These are phyloP conservation scores for Ascoidea tarda DNA, from an alignment of 805 yeast species.

Conservation along the genomic window DNA sequence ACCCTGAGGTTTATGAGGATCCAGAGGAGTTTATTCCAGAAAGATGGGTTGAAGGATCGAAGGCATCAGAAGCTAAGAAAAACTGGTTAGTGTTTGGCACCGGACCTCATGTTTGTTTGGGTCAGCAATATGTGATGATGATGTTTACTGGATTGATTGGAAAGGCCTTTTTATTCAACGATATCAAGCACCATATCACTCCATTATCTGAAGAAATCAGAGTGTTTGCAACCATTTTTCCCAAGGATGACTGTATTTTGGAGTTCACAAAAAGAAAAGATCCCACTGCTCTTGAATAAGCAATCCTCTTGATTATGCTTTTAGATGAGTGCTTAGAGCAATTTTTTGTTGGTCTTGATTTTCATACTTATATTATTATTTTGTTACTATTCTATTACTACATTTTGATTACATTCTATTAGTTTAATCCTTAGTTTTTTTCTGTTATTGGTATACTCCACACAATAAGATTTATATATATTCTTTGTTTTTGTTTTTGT, in stretches of 20 bases:
- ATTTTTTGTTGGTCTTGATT: no score
- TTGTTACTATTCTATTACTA: no score
- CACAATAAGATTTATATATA: no score
- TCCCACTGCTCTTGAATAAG: slow-evolving; percentile 19
- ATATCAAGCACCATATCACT: slow-evolving; percentile 74
- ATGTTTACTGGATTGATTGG: slow-evolving; percentile 84
- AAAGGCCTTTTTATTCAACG: slow-evolving; percentile 70
- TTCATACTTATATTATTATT: no score
- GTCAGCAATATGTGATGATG: slow-evolving; percentile 87
- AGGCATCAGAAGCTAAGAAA: slow-evolving; percentile 62
- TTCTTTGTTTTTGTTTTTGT: no score
- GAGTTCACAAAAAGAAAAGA: slow-evolving; percentile 53
- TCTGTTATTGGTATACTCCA: no score
- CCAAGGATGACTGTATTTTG: slow-evolving; percentile 83
- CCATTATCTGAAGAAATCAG: slow-evolving; percentile 80
- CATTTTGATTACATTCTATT: no score
- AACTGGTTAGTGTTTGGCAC: slow-evolving; percentile 97
- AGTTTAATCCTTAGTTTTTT: no score
- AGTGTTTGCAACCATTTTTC: slow-evolving; percentile 97
- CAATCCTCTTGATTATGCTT: no score
- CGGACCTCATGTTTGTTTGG: slow-evolving; percentile 93
- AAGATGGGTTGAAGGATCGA: slow-evolving; percentile 77
- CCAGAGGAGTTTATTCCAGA: slow-evolving; percentile 95
- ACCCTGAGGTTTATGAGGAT: slow-evolving; percentile 89
- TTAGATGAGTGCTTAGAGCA: no score